Conservation (phyloP, 73 alveolate genomes). For the Paramecium biaurelia region DNA sequence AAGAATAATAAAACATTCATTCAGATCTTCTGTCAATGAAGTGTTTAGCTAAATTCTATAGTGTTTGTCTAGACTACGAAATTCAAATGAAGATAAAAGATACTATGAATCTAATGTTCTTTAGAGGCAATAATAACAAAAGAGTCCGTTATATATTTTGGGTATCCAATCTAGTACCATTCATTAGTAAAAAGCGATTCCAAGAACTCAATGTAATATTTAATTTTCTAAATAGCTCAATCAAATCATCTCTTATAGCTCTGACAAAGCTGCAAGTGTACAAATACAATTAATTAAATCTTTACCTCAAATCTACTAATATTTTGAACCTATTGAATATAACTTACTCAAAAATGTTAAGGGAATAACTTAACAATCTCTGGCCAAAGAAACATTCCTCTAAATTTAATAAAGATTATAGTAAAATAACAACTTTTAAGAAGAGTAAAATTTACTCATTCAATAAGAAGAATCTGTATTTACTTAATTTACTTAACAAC, state of each 20-base stretch:
- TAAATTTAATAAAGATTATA: not conserved
- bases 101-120: not conserved
- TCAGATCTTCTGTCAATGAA: constrained; percentile 18
- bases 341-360: not conserved
- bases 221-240: not conserved
- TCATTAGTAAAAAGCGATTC: not conserved
- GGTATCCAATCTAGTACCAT: not conserved
- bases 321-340: constrained; percentile 25
- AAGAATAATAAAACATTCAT: not conserved
- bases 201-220: not conserved
- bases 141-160: not conserved
- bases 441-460: not conserved
- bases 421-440: not conserved
- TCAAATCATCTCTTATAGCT: not conserved
- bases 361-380: not conserved
- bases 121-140: not conserved
- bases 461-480: not conserved
- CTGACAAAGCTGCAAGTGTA: not conserved
- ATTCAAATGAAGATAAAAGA: not conserved
- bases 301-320: not conserved
- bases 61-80: not conserved
- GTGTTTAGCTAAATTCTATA: not conserved
- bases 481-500: not conserved
- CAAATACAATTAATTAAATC: not conserved
- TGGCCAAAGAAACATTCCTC: not conserved